Percentiles rank a stretch among this genome's conserved stretches.
Evolutionary conservation across 164 flowering plant genomes (phyloP).

Genomic region (Chloranthus sessilifolius): DNA sequence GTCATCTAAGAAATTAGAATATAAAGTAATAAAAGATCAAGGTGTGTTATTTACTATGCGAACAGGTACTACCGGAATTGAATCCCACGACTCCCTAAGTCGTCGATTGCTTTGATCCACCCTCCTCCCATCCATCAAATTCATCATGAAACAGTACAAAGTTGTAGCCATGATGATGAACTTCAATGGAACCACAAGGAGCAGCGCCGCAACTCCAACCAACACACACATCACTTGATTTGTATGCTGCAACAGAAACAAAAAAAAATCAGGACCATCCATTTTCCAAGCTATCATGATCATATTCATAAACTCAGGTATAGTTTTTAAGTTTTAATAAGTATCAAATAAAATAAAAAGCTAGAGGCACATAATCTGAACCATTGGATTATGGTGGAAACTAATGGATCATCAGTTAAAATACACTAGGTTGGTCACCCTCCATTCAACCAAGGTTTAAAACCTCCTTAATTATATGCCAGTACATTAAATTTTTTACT

Average conservation of each 20-base stretch:
- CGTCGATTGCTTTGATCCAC: conserved; percentile 40
- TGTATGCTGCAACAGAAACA: conserved; percentile 53
- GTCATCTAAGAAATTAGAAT: too few relatives aligned
- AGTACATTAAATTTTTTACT: too few relatives aligned
- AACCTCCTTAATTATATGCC: too few relatives aligned
- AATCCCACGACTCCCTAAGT: conserved; percentile 85
- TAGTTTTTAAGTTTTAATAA: neutral
- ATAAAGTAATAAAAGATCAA: neutral
- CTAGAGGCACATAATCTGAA: too few relatives aligned
- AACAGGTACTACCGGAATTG: conserved; percentile 67
- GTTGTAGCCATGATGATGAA: conserved; percentile 34
- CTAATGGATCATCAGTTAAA: too few relatives aligned
- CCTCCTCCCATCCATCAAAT: conserved; percentile 38
- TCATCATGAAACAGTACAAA: conserved; percentile 21
- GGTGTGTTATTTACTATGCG: conserved; percentile 27
- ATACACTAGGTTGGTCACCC: too few relatives aligned
- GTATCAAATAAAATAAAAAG: too few relatives aligned
- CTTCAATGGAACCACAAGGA: conserved; percentile 64
- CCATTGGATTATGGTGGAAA: too few relatives aligned
- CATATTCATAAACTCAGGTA: neutral
- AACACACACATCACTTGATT: conserved; percentile 44
- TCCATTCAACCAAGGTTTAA: too few relatives aligned
- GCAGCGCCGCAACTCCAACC: conserved; percentile 32
- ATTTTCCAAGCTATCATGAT: neutral
- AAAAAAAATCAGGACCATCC: neutral